phyloP scores from a whole-genome alignment of 208 protist species.

The Lotmaria passim region DNA sequence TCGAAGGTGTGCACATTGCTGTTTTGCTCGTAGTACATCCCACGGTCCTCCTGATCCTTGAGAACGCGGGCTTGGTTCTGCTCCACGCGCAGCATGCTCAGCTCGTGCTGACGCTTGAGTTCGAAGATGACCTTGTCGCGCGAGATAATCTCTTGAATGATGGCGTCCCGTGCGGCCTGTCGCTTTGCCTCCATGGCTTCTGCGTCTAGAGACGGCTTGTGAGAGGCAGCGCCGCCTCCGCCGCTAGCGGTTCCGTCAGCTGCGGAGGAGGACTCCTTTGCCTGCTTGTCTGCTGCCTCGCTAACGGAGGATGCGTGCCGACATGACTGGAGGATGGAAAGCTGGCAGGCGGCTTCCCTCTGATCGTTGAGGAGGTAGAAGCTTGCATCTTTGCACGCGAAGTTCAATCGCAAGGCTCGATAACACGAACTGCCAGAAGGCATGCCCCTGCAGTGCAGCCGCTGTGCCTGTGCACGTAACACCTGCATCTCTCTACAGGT shows the following conservation, averaged over 20 bases:
- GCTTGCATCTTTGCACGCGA: background rate
- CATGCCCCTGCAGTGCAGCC: background rate
- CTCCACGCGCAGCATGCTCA: conserved; percentile 89
- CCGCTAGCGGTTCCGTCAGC: too few species aligned
- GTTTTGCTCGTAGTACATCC: conserved; percentile 93
- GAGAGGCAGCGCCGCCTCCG: background rate
- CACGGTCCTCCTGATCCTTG: conserved; percentile 88
- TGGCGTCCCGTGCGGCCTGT: conserved; percentile 47
- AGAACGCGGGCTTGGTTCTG: conserved; percentile 83
- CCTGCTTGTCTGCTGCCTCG: background rate
- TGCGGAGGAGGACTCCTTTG: background rate
- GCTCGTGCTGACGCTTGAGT: conserved; percentile 89
- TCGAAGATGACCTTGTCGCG: conserved; percentile 91
- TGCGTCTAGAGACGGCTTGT: background rate
- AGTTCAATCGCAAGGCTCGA: background rate
- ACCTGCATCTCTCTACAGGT: conserved; percentile 12
- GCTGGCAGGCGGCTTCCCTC: background rate
- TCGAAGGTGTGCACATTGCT: conserved; percentile 91
- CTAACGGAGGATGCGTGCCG: conserved; percentile 7
- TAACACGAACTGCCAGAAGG: background rate
- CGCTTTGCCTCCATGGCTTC: conserved; percentile 17
- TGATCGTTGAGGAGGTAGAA: background rate
- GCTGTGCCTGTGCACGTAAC: background rate
- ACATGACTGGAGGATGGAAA: background rate
- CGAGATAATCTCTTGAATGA: conserved; percentile 79